These are phyloP conservation scores for Tricholoma hemisulphureum DNA, from an alignment of 768 basidiomycete genomes.

Conservation along the genomic window DNA sequence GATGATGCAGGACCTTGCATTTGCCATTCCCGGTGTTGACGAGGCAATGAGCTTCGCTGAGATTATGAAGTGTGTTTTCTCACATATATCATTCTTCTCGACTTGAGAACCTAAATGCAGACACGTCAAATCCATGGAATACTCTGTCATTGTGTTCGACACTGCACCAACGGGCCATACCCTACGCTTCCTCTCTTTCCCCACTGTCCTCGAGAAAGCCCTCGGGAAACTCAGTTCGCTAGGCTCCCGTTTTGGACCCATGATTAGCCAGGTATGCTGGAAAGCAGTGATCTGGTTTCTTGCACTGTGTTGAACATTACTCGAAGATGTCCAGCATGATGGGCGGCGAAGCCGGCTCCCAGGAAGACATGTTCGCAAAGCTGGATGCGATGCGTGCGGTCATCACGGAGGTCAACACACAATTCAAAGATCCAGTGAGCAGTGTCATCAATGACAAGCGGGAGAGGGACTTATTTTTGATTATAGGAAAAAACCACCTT, in stretches of 20 bases:
- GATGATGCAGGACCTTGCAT: constrained; percentile 99
- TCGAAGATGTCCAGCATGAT: constrained; percentile 93
- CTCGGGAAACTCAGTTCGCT: constrained; percentile 90
- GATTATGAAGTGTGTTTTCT: constrained; percentile 88
- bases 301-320: neutral
- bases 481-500: constrained; percentile 97
- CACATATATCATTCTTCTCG: neutral
- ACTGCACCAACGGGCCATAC: constrained; percentile 99
- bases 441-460: neutral
- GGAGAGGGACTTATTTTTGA: neutral
- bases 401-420: constrained; percentile 97
- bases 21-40: constrained; percentile 98
- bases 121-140: constrained; percentile 99
- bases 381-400: constrained; percentile 95
- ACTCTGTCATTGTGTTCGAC: constrained; percentile 99
- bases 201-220: constrained; percentile 95
- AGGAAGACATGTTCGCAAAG: constrained; percentile 99
- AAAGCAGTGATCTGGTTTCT: neutral
- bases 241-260: constrained; percentile 94
- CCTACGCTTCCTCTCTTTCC: constrained; percentile 97
- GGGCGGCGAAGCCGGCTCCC: constrained; percentile 85
- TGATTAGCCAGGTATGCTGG: constrained; percentile 75
- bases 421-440: constrained; percentile 97
- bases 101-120: constrained; percentile 38
- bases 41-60: constrained; percentile 99